Conservation (phyloP, 2,329 filamentous ascomycete genomes). For the Penicillium sp. region DNA sequence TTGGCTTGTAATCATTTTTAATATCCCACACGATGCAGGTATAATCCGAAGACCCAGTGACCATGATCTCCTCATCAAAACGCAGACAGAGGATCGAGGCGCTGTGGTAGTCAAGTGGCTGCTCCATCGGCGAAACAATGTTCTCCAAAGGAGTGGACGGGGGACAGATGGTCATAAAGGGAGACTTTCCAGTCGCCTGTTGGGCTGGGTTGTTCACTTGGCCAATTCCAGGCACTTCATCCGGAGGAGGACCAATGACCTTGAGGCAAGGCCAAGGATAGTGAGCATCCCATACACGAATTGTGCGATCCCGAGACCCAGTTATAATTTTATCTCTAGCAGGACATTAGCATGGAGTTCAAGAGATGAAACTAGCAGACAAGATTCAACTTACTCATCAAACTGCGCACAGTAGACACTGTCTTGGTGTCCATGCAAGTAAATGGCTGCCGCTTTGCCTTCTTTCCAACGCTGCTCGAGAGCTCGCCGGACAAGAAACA, state of each 20-base stretch:
- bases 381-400: slow-evolving; percentile 69
- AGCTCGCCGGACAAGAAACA: slow-evolving; percentile 75
- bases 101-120: slow-evolving; percentile 67
- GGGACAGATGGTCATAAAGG: slow-evolving; percentile 51
- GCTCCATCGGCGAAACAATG: slow-evolving; percentile 42
- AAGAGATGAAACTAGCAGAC: not conserved
- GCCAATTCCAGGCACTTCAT: slow-evolving; percentile 36
- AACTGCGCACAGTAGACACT: slow-evolving; percentile 98
- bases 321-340: slow-evolving; percentile 88
- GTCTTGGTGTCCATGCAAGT: slow-evolving; percentile 89
- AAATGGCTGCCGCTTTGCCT: slow-evolving; percentile 76
- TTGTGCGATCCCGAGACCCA: slow-evolving; percentile 90
- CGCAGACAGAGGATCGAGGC: slow-evolving; percentile 94
- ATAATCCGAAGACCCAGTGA: slow-evolving; percentile 90
- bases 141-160: slow-evolving; percentile 56
- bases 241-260: slow-evolving; percentile 76
- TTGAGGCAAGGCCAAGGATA: slow-evolving; percentile 76
- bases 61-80: slow-evolving; percentile 88
- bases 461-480: slow-evolving; percentile 78
- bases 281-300: slow-evolving; percentile 93
- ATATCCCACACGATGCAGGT: slow-evolving; percentile 92
- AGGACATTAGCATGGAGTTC: slow-evolving; percentile 33
- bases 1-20: slow-evolving; percentile 72
- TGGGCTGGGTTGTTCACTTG: slow-evolving; percentile 51
- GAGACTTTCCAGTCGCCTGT: slow-evolving; percentile 41